A percentile compares a stretch with the other conserved stretches of the same genome.
Evolutionary conservation across 371 early-diverging fungal genomes (phyloP).

Genomic region (Cokeromyces recurvatus): DNA sequence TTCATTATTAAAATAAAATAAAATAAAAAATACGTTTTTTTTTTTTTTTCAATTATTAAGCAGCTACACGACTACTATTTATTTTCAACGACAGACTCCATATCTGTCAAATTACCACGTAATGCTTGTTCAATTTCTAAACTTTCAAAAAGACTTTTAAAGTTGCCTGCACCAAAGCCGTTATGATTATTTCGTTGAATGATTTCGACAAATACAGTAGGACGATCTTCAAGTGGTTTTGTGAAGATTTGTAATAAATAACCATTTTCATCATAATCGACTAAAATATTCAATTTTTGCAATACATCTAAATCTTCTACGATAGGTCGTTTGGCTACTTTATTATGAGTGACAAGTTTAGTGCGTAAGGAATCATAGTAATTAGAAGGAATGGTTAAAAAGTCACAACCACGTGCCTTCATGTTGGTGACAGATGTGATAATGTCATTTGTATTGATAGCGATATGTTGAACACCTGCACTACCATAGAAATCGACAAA

Average conservation of each 20-base stretch:
- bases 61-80: too few relatives aligned
- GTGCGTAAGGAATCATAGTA: conserved; percentile 86
- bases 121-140: conserved; percentile 91
- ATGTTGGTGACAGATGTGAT: conserved; percentile 78
- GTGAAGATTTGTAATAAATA: conserved; percentile 94
- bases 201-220: conserved; percentile 94
- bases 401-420: conserved; percentile 86
- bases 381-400: conserved; percentile 80
- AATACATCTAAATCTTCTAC: conserved; percentile 79
- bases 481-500: conserved; percentile 93
- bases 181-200: conserved; percentile 93
- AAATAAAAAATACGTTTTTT: too few relatives aligned
- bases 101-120: conserved; percentile 81
- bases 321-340: conserved; percentile 65
- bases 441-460: conserved; percentile 85
- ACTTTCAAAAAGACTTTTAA: conserved; percentile 94
- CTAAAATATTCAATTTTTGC: conserved; percentile 83
- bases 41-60: too few relatives aligned
- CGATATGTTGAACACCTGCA: conserved; percentile 96
- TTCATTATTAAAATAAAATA: conserved; percentile 30
- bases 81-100: conserved; percentile 20
- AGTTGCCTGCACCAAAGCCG: conserved; percentile 98
- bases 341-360: conserved; percentile 53
- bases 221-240: conserved; percentile 92
- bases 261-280: conserved; percentile 95